Evolutionary conservation across 2,329 filamentous ascomycete genomes (phyloP), one percentile per base, ranked within the genome.

Genomic region (Diaporthe australafricana): DNA sequence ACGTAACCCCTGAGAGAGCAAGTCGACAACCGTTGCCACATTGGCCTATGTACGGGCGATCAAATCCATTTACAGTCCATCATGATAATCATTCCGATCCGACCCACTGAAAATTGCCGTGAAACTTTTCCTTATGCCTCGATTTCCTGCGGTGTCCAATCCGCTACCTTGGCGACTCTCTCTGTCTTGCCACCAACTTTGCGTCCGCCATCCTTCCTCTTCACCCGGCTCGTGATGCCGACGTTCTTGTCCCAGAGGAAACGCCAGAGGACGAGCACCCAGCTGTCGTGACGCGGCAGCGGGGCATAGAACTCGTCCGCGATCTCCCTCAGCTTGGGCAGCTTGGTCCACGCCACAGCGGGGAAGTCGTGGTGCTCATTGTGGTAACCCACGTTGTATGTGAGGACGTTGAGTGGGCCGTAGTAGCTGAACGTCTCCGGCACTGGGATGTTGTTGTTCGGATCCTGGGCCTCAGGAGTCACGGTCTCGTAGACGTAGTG

Each of bases 311-410:
- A 99, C 83, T 98, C 96, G 75, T 88, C 88, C 1, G 96, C 96
- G 70, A 97, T 93, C 74, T 90, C 84, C 79, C 95, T 91, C 68
- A 99, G 86, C 79, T 87, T 87, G 69, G 92, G 93, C 48, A 99
- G 88, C 40, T 93, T 88, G 12, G 95, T 98, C 96, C 96, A 99
- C 0, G 96, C 96, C 57, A 99, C 90, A 60, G 96, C 96, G 14
- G 96, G 96, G 84, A 99, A 99, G 83, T 99, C 96, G 82, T 99
- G 96, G 83, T 99, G 96, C 86, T 99, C 96, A 81, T 99, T 99
- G 86, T 99, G 96, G 79, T 98, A 86, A 68, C 96, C 96, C 56
- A 99, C 96, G 78, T 99, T 99, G 87, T 98, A 99, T 0, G 95
- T 98, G 63, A 99, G 84, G 78, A 95, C 84, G 84, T 99, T 99